A percentile compares a stretch with the other conserved stretches of the same genome.
Conservation (phyloP, 129 eudicot genomes). For the carrot (Daucus carota) region DNA sequence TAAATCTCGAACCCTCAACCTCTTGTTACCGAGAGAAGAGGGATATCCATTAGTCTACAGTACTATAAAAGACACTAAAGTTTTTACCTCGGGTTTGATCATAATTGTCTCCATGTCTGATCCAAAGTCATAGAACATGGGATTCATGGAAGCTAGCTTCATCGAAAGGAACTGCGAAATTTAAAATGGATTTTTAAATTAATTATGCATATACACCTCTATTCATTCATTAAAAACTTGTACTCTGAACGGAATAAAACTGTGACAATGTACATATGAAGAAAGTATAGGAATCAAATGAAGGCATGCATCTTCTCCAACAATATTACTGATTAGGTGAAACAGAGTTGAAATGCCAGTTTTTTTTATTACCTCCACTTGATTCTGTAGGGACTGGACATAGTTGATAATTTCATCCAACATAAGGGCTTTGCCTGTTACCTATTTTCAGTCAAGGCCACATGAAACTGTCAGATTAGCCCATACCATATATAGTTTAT, state of each 20-base stretch:
- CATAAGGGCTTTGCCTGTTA: slow-evolving; percentile 98
- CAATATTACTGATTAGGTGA: background rate
- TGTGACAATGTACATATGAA: background rate
- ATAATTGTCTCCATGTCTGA: slow-evolving; percentile 58
- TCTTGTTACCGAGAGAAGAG: background rate
- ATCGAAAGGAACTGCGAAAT: slow-evolving; percentile 73
- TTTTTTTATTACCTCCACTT: slow-evolving; percentile 66
- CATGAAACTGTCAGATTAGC: slow-evolving; percentile 51
- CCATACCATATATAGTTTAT: background rate
- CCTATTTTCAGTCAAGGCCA: slow-evolving; percentile 53
- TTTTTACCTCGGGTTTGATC: slow-evolving; percentile 64
- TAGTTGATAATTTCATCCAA: slow-evolving; percentile 96
- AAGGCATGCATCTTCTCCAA: background rate
- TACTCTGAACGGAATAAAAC: background rate
- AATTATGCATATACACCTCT: background rate
- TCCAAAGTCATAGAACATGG: slow-evolving; percentile 73
- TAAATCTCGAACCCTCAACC: background rate
- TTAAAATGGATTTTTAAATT: background rate
- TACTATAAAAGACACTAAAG: background rate
- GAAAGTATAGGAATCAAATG: background rate
- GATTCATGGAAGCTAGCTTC: slow-evolving; percentile 83
- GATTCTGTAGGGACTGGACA: slow-evolving; percentile 96
- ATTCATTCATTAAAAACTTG: background rate
- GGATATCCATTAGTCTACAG: background rate
- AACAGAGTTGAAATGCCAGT: background rate